Evolutionary conservation across 148 eudicot species (phyloP).

Genomic region (Rhododendron griersonianum): DNA sequence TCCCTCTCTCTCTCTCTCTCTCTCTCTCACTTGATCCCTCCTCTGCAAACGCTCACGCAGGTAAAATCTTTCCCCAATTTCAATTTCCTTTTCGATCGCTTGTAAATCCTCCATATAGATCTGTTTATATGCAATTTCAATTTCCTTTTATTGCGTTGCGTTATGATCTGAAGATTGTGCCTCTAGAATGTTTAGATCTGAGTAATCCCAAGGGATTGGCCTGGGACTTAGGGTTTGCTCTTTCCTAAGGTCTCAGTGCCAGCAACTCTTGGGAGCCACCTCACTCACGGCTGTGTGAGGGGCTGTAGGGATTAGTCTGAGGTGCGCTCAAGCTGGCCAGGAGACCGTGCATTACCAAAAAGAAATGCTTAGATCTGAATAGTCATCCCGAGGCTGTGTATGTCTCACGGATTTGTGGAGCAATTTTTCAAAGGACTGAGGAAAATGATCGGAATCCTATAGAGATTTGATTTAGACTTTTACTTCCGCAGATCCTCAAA

Average conservation of each 20-base stretch:
- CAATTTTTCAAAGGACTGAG: not conserved
- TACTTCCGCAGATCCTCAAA: not conserved
- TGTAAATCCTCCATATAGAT: not conserved
- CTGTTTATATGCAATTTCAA: not conserved
- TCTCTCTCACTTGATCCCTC: slow-evolving; percentile 18
- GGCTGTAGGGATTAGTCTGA: too few relatives aligned
- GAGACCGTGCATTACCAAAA: too few relatives aligned
- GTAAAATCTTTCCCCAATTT: not conserved
- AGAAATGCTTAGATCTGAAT: not conserved
- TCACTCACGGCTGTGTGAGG: too few relatives aligned
- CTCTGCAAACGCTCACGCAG: slow-evolving; percentile 14
- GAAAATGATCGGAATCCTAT: not conserved
- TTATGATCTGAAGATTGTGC: not conserved
- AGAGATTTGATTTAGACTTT: not conserved
- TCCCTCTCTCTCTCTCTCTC: not conserved
- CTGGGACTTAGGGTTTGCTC: too few relatives aligned
- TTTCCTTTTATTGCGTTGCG: not conserved
- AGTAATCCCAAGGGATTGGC: not conserved
- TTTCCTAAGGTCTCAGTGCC: too few relatives aligned
- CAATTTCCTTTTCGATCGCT: not conserved
- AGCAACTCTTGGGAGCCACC: too few relatives aligned
- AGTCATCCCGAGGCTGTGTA: not conserved
- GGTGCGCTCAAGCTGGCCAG: too few relatives aligned
- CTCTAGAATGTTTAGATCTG: not conserved
- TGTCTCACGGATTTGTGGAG: not conserved